Percentiles rank a stretch among this genome's conserved stretches.
phyloP scores from a whole-genome alignment of 768 basidiomycete genomes.

The Pleurotus citrinopileatus region DNA sequence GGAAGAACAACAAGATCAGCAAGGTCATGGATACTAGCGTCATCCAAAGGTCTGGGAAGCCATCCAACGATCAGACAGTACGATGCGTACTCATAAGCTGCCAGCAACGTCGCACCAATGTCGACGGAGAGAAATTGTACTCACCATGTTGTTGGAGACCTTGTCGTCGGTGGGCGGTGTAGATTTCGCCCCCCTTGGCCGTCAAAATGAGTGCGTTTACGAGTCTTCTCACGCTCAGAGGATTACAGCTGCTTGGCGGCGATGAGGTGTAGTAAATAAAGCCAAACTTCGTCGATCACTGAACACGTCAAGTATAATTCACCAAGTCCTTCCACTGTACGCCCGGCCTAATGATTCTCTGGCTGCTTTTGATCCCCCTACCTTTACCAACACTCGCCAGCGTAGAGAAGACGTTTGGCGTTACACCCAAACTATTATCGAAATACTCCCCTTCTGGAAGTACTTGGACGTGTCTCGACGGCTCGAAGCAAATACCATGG shows the following conservation, averaged over 20 bases:
- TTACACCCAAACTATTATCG: constrained; percentile 48
- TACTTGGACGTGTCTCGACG: constrained; percentile 80
- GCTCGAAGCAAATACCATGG: constrained; percentile 76
- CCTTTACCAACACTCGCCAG: constrained; percentile 38
- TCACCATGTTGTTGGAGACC: constrained; percentile 7
- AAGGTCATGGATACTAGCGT: constrained; percentile 14
- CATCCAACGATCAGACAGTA: constrained; percentile 27
- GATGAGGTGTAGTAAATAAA: too few species aligned
- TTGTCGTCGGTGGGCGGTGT: constrained; percentile 7
- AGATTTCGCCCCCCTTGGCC: not conserved
- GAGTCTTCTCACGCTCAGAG: not conserved
- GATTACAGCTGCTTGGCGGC: too few species aligned
- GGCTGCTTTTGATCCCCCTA: constrained; percentile 44
- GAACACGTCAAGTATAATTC: not conserved
- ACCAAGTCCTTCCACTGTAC: not conserved
- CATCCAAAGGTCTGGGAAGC: constrained; percentile 31
- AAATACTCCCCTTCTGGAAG: constrained; percentile 56
- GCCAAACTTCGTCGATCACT: not conserved
- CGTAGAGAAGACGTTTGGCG: constrained; percentile 53
- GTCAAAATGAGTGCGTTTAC: not conserved
- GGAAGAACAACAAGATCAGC: constrained; percentile 19
- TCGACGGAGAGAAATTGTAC: not conserved
- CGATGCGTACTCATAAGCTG: not conserved
- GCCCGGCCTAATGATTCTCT: constrained; percentile 41
- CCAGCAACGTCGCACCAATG: not conserved